phyloP scores from a whole-genome alignment of 805 yeast genomes.

The Saccharomycopsis amapae region DNA sequence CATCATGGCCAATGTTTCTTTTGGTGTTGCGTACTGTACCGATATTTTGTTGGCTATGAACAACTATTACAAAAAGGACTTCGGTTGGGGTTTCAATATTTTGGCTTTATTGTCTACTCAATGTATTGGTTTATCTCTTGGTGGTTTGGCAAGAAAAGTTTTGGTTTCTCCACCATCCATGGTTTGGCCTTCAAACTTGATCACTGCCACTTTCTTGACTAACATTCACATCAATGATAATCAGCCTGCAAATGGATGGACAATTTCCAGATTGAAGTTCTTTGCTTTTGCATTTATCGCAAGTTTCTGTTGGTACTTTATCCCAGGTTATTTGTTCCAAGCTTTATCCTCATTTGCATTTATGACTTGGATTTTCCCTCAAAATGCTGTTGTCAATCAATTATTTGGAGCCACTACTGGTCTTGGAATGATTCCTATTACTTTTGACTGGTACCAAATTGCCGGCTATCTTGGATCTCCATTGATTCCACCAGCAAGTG shows the following conservation, averaged over 20 bases:
- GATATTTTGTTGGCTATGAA: conserved; percentile 48
- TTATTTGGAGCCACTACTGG: conserved; percentile 59
- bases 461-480: conserved; percentile 54
- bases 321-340: conserved; percentile 54
- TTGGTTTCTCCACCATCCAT: conserved; percentile 59
- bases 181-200: conserved; percentile 66
- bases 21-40: conserved; percentile 36
- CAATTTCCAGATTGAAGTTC: conserved; percentile 43
- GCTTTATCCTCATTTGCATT: conserved; percentile 55
- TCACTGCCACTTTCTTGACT: conserved; percentile 49
- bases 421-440: conserved; percentile 55
- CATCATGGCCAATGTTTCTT: conserved; percentile 42
- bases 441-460: conserved; percentile 64
- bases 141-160: conserved; percentile 53
- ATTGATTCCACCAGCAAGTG: conserved; percentile 51
- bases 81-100: conserved; percentile 49
- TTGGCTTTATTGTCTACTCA: conserved; percentile 50
- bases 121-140: conserved; percentile 58
- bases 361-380: conserved; percentile 58
- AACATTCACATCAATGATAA: conserved; percentile 43
- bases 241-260: conserved; percentile 50
- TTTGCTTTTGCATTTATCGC: conserved; percentile 36
- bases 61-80: conserved; percentile 38
- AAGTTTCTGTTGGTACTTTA: conserved; percentile 47
- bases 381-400: conserved; percentile 53